phyloP scores from a whole-genome alignment of 2,329 filamentous ascomycete species.

The Anthostomella pinea region DNA sequence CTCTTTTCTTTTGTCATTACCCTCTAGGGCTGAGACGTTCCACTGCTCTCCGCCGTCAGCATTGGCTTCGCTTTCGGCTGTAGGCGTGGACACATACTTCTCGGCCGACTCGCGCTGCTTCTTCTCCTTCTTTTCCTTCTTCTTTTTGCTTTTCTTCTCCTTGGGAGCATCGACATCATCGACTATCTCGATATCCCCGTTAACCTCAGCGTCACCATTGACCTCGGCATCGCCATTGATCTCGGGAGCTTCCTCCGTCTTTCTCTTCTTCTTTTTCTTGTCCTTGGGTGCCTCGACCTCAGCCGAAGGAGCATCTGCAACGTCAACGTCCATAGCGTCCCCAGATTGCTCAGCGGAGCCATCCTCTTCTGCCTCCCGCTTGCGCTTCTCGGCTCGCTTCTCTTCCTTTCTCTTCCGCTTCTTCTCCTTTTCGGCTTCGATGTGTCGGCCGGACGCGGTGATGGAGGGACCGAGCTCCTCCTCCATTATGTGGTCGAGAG shows the following conservation, averaged over 20 bases:
- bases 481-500: conserved; percentile 16
- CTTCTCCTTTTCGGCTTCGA: conserved; percentile 25
- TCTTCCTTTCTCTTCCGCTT: conserved; percentile 32
- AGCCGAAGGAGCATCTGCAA: conserved; percentile 9
- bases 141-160: conserved; percentile 26
- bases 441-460: conserved; percentile 6
- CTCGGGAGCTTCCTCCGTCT: conserved; percentile 11
- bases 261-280: conserved; percentile 26
- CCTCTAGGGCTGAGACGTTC: conserved; percentile 52
- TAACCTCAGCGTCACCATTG: neutral
- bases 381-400: conserved; percentile 36
- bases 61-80: conserved; percentile 19
- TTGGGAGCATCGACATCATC: conserved; percentile 9
- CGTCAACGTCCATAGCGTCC: conserved; percentile 11
- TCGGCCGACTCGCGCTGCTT: conserved; percentile 25
- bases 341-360: conserved; percentile 11
- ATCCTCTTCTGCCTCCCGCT: conserved; percentile 23
- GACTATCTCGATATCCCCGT: neutral
- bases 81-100: conserved; percentile 19
- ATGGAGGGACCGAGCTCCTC: conserved; percentile 13
- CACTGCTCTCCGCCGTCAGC: conserved; percentile 41
- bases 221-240: no score
- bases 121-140: conserved; percentile 24
- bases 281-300: conserved; percentile 18
- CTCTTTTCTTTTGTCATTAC: conserved; percentile 47